These are phyloP conservation scores for Arabis alpina DNA, from an alignment of 345 rosid genomes.

Conservation along the genomic window DNA sequence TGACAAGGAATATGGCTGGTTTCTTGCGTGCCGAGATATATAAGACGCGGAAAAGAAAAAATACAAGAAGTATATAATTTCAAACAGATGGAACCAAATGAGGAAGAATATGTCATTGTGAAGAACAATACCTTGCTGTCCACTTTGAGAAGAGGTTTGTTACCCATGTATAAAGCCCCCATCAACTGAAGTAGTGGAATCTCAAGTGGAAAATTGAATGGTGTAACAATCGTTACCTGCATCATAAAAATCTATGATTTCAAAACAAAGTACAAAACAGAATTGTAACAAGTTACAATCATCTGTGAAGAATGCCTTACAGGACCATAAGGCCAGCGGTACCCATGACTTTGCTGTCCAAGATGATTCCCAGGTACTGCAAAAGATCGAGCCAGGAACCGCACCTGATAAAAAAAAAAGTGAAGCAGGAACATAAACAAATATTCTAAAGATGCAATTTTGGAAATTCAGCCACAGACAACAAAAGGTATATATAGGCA, in stretches of 20 bases:
- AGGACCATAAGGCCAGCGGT: slow-evolving; percentile 98
- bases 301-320: slow-evolving; percentile 57
- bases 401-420: slow-evolving; percentile 59
- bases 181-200: slow-evolving; percentile 95
- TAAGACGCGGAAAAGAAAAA: neutral
- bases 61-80: neutral
- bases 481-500: neutral
- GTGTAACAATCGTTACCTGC: slow-evolving; percentile 95
- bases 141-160: slow-evolving; percentile 91
- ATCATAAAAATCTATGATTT: slow-evolving; percentile 20
- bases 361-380: slow-evolving; percentile 92
- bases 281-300: neutral
- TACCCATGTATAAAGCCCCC: slow-evolving; percentile 99
- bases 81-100: neutral
- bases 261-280: slow-evolving; percentile 14
- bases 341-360: slow-evolving; percentile 98
- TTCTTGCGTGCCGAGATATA: neutral
- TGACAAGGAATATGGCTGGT: neutral
- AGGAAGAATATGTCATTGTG: no score
- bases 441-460: slow-evolving; percentile 2
- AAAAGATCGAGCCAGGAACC: slow-evolving; percentile 92
- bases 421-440: neutral
- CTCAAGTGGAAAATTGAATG: slow-evolving; percentile 97
- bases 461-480: neutral
- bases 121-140: slow-evolving; percentile 83